Conservation (phyloP, 177 flowering plant species). For the Tripterygium wilfordii region DNA sequence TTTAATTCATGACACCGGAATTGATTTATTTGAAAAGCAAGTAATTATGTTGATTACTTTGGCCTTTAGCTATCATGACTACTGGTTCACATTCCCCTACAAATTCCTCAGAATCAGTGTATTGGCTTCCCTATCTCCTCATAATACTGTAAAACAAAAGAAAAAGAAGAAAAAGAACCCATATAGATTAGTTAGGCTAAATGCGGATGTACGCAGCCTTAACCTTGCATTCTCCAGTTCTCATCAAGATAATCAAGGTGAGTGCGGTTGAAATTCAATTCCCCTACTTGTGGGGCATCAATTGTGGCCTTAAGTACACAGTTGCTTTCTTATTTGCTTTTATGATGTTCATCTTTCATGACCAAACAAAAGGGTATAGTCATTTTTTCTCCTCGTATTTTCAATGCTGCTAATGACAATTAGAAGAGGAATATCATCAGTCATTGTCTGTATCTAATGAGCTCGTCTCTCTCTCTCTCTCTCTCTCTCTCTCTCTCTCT, state of each 20-base stretch:
- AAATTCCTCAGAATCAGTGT: constrained; percentile 76
- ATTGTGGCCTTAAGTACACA: constrained; percentile 78
- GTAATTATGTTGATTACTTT: constrained; percentile 40
- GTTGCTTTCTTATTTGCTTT: no score
- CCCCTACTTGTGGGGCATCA: constrained; percentile 74
- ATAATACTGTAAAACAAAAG: constrained; percentile 49
- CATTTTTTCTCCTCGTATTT: no score
- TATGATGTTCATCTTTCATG: no score
- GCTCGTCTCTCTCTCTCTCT: no score
- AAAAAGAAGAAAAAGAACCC: no score
- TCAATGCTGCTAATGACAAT: no score
- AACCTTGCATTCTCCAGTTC: constrained; percentile 93
- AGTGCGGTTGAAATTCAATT: constrained; percentile 76
- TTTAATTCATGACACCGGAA: not conserved
- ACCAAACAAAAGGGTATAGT: no score
- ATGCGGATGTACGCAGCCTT: constrained; percentile 56
- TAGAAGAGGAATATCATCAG: no score
- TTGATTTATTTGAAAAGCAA: not conserved
- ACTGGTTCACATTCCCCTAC: constrained; percentile 92
- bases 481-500: no score
- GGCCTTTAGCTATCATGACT: constrained; percentile 95
- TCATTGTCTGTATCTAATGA: no score
- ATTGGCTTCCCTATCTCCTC: constrained; percentile 93
- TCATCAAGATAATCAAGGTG: constrained; percentile 91
- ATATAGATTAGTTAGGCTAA: no score